Percentiles rank a stretch among this genome's conserved stretches.
Conservation (phyloP, 768 basidiomycete species). For the Leccinum aurantiacum region DNA sequence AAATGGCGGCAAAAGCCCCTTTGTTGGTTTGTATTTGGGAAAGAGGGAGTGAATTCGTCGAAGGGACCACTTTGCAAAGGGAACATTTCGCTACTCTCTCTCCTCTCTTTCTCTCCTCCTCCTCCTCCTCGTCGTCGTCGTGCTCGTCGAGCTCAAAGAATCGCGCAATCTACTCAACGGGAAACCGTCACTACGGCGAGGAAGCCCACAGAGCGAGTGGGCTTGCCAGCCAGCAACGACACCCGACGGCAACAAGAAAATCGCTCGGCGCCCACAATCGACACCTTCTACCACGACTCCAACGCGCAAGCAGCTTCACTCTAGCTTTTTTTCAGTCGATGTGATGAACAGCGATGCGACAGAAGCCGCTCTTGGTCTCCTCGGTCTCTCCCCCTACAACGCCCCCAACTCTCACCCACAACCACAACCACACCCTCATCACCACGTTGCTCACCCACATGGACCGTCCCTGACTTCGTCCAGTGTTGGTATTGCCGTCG, state of each 20-base stretch:
- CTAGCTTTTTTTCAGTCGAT: slow-evolving; percentile 10
- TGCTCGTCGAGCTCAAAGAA: slow-evolving; percentile 16
- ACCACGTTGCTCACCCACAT: slow-evolving; percentile 27
- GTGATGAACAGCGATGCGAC: slow-evolving; percentile 55
- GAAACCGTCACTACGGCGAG: too few species aligned
- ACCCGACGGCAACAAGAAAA: too few species aligned
- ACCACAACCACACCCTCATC: slow-evolving; percentile 24
- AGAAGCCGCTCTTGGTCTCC: slow-evolving; percentile 58
- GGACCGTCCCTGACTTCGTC: slow-evolving; percentile 29
- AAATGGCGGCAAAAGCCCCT: slow-evolving; percentile 22
- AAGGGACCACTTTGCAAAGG: slow-evolving; percentile 19
- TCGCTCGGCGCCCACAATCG: too few species aligned
- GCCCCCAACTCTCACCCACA: slow-evolving; percentile 30
- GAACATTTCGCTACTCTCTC: slow-evolving; percentile 13
- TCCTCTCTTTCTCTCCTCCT: slow-evolving; percentile 3
- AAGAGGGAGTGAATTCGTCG: slow-evolving; percentile 15
- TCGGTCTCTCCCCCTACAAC: slow-evolving; percentile 46
- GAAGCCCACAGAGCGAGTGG: too few species aligned
- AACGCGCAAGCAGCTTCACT: slow-evolving; percentile 2
- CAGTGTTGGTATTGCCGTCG: slow-evolving; percentile 26
- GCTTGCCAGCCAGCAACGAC: too few species aligned
- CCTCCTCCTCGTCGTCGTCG: slow-evolving; percentile 13
- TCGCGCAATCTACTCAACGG: not conserved
- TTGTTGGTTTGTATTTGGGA: slow-evolving; percentile 32
- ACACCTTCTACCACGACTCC: slow-evolving; percentile 5